Evolutionary conservation across 2,329 filamentous ascomycete species (phyloP).

Genomic region (Pyrenophora seminiperda): DNA sequence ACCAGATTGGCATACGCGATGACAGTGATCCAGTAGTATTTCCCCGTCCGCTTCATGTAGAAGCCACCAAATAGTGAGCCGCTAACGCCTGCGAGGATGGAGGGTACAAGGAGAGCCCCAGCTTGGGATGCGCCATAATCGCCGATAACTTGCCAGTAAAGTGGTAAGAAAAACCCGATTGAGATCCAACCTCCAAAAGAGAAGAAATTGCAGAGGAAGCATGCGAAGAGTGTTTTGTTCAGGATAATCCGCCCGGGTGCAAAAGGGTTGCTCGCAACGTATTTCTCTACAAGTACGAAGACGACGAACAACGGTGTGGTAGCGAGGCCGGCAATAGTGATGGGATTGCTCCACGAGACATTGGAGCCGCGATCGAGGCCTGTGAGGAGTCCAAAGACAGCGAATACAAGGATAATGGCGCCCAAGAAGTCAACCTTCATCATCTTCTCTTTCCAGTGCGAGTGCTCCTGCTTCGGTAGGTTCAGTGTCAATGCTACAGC

Average conservation of each 20-base stretch:
- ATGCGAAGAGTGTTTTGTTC: conserved; percentile 67
- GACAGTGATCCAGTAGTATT: conserved; percentile 72
- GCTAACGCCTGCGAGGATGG: conserved; percentile 64
- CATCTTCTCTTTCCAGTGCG: conserved; percentile 69
- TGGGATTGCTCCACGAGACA: conserved; percentile 65
- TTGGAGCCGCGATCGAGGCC: conserved; percentile 77
- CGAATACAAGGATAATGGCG: conserved; percentile 67
- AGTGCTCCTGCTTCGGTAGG: conserved; percentile 62
- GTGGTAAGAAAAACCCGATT: conserved; percentile 72
- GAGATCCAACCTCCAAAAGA: conserved; percentile 65
- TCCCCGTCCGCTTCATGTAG: conserved; percentile 71
- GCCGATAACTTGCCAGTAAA: conserved; percentile 77
- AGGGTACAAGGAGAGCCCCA: conserved; percentile 69
- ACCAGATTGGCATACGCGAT: conserved; percentile 60
- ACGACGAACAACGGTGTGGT: conserved; percentile 64
- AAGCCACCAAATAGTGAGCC: conserved; percentile 69
- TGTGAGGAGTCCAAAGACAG: conserved; percentile 68
- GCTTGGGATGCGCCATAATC: conserved; percentile 67
- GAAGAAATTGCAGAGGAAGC: conserved; percentile 76
- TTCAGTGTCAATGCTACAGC: conserved; percentile 67
- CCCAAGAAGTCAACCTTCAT: conserved; percentile 74
- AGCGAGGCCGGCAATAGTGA: conserved; percentile 64
- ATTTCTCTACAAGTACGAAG: conserved; percentile 73
- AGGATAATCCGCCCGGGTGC: conserved; percentile 76
- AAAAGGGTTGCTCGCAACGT: conserved; percentile 72